Percentiles rank a stretch among this genome's conserved stretches.
Conservation (phyloP, 2,329 filamentous ascomycete species). For the Aspergillus novoparasiticus region DNA sequence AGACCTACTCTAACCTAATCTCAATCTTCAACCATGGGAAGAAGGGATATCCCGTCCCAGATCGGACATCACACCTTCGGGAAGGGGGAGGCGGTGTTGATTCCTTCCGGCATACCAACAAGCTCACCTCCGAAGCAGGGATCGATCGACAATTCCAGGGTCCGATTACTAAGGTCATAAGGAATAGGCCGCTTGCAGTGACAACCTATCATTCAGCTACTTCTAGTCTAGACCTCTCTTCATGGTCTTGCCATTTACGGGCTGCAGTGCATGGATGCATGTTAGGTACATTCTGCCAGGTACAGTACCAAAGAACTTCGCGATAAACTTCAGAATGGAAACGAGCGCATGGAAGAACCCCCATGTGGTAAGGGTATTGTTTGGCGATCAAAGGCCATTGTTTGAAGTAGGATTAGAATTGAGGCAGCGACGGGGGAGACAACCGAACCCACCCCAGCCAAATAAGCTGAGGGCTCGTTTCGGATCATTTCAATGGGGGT, state of each 20-base stretch:
- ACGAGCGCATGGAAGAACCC: background rate
- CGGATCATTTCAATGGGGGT: background rate
- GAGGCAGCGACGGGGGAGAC: background rate
- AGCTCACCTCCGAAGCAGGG: conserved; percentile 12
- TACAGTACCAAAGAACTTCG: background rate
- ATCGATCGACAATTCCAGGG: conserved; percentile 19
- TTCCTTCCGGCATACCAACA: conserved; percentile 20
- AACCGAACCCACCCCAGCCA: too few species aligned
- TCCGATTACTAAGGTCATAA: background rate
- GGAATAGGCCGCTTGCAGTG: conserved; percentile 20
- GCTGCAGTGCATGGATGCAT: background rate
- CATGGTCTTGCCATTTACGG: background rate
- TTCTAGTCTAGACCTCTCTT: background rate
- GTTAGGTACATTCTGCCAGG: background rate
- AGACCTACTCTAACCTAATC: conserved; percentile 1
- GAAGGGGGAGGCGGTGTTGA: conserved; percentile 25
- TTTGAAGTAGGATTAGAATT: background rate
- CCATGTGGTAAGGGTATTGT: background rate
- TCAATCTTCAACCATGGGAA: conserved; percentile 1
- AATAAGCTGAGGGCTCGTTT: conserved; percentile 3
- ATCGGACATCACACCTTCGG: conserved; percentile 3
- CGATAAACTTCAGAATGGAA: background rate
- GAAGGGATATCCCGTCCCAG: conserved; percentile 1
- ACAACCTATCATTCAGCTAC: background rate
- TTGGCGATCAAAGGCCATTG: background rate